Percentiles rank a stretch among this genome's conserved stretches.
phyloP scores from a whole-genome alignment of 805 yeast species.

The Debaryomyces maramus region DNA sequence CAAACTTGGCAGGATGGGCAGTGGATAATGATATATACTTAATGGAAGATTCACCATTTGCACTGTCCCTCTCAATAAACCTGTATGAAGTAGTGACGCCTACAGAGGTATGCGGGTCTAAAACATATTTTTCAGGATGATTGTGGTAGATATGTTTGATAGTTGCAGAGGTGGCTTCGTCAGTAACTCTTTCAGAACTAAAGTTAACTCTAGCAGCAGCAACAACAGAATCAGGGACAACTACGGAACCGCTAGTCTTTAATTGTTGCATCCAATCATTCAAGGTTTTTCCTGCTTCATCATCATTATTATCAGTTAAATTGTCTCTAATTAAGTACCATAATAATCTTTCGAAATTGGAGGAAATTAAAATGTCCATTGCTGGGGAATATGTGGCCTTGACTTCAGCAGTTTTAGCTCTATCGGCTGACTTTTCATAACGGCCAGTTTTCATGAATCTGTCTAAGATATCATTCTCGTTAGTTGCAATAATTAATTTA shows the following conservation, averaged over 20 bases:
- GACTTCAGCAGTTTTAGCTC: constrained; percentile 50
- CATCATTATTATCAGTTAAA: constrained; percentile 50
- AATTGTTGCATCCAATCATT: constrained; percentile 76
- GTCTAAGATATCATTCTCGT: constrained; percentile 91
- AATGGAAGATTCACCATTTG: constrained; percentile 34
- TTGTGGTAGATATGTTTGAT: constrained; percentile 69
- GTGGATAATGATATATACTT: constrained; percentile 81
- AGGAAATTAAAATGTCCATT: constrained; percentile 94
- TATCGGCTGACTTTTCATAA: constrained; percentile 67
- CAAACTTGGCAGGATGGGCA: constrained; percentile 98
- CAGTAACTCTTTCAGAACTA: constrained; percentile 76
- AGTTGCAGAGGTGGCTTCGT: constrained; percentile 75
- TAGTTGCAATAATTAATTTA: constrained; percentile 88
- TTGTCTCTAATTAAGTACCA: constrained; percentile 90
- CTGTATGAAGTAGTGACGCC: constrained; percentile 81
- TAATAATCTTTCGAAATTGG: constrained; percentile 92
- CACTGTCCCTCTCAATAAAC: constrained; percentile 50
- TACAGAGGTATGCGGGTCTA: constrained; percentile 97
- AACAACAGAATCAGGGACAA: constrained; percentile 64
- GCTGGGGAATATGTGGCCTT: constrained; percentile 95
- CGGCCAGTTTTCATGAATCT: constrained; percentile 86
- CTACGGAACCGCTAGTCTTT: constrained; percentile 72
- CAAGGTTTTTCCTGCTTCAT: constrained; percentile 72
- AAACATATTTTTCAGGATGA: constrained; percentile 65
- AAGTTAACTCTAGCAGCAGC: constrained; percentile 67